A percentile compares a stretch with the other conserved stretches of the same genome.
Conservation (phyloP, 176 grass and related monocot genomes). For the Avena sativa region DNA sequence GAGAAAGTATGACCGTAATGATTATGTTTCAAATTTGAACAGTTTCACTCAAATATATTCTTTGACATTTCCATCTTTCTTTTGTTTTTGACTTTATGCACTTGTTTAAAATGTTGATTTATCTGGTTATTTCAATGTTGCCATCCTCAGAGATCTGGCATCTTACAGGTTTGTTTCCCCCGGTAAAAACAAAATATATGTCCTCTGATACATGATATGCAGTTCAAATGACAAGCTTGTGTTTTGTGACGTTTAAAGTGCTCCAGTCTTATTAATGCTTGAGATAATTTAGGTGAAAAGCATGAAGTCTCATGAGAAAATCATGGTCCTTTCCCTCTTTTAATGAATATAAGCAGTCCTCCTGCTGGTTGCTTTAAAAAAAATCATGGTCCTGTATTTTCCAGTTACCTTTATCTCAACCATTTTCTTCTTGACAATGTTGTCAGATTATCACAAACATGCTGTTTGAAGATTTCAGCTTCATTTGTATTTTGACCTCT, state of each 20-base stretch:
- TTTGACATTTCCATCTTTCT: neutral
- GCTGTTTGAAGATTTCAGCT: slow-evolving; percentile 2
- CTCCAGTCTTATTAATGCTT: neutral
- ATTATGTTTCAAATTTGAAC: neutral
- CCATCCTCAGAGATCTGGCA: slow-evolving; percentile 70
- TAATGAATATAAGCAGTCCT: no score
- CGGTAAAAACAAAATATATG: slow-evolving; percentile 50
- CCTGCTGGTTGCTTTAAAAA: neutral
- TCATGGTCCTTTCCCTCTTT: neutral
- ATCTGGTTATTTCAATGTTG: slow-evolving; percentile 69
- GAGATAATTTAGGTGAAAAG: neutral
- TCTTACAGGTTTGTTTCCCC: slow-evolving; percentile 58
- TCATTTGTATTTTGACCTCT: neutral
- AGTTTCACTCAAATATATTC: neutral
- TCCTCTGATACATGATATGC: slow-evolving; percentile 12
- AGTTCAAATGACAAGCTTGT: slow-evolving; percentile 21
- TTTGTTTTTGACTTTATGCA: slow-evolving; percentile 24
- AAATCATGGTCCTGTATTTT: neutral
- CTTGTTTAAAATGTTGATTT: slow-evolving; percentile 35
- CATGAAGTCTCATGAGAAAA: neutral
- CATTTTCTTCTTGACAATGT: neutral
- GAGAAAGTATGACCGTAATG: neutral
- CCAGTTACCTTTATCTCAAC: neutral
- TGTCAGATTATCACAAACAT: neutral
- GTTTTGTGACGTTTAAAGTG: neutral